Conservation (phyloP, 2,329 filamentous ascomycete genomes). For the Botrytis porri region DNA sequence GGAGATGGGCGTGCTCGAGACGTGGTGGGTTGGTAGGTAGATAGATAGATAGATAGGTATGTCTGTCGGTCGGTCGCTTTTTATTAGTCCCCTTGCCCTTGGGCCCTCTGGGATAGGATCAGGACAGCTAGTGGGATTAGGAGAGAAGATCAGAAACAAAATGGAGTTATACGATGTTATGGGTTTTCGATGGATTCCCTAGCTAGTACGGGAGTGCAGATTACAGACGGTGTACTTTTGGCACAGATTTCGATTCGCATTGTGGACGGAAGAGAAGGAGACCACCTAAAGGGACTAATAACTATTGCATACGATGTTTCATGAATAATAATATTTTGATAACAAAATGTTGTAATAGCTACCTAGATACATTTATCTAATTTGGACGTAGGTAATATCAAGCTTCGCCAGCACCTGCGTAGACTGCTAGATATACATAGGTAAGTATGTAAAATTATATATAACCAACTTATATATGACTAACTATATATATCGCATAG, state of each 20-base stretch:
- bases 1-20: neutral
- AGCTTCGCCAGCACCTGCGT: neutral
- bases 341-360: neutral
- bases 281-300: neutral
- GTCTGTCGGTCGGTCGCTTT: neutral
- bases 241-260: neutral
- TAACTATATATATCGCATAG: too few relatives aligned
- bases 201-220: neutral
- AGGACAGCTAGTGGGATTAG: neutral
- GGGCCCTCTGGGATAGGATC: neutral
- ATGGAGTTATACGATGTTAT: neutral
- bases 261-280: neutral
- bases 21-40: neutral
- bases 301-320: neutral
- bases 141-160: neutral
- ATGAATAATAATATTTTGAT: neutral
- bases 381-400: neutral
- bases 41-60: neutral
- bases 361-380: too few relatives aligned
- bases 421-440: neutral
- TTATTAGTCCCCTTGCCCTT: neutral
- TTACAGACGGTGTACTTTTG: neutral
- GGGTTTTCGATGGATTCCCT: neutral
- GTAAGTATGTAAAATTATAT: too few relatives aligned
- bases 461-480: too few relatives aligned